phyloP scores from a whole-genome alignment of 352 stramenopile species.

The Globisporangium nagaii region DNA sequence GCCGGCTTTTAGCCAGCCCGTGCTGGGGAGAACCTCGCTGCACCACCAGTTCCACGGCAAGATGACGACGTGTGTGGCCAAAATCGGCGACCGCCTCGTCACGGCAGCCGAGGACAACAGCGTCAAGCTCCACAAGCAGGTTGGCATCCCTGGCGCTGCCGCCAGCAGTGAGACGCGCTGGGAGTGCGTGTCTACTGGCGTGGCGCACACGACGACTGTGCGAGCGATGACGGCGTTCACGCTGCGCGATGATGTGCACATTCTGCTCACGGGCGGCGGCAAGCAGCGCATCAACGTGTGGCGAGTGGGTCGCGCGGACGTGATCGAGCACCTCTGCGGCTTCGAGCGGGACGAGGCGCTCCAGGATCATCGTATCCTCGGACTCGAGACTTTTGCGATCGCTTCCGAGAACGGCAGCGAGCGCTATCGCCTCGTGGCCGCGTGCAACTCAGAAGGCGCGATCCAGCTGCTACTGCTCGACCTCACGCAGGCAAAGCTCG shows the following conservation, averaged over 20 bases:
- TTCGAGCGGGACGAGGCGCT: slow-evolving; percentile 48
- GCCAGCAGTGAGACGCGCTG: slow-evolving; percentile 15
- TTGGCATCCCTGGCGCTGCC: neutral
- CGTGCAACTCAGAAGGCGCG: slow-evolving; percentile 74
- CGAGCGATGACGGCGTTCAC: slow-evolving; percentile 52
- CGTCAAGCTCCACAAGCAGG: slow-evolving; percentile 57
- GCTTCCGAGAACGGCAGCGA: slow-evolving; percentile 5
- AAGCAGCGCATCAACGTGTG: slow-evolving; percentile 82
- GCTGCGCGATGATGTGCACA: slow-evolving; percentile 24
- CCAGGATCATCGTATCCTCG: slow-evolving; percentile 84
- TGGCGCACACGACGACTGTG: slow-evolving; percentile 80
- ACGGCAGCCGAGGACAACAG: slow-evolving; percentile 82
- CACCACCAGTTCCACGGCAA: slow-evolving; percentile 69
- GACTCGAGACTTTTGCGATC: slow-evolving; percentile 51
- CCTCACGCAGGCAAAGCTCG: slow-evolving; percentile 15
- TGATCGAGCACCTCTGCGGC: slow-evolving; percentile 54
- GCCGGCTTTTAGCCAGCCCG: neutral
- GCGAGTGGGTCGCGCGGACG: slow-evolving; percentile 31
- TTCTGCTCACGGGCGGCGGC: slow-evolving; percentile 69
- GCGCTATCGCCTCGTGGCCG: slow-evolving; percentile 43
- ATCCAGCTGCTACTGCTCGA: slow-evolving; percentile 63
- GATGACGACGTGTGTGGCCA: slow-evolving; percentile 63
- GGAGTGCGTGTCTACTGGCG: slow-evolving; percentile 41
- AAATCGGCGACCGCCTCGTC: slow-evolving; percentile 44
- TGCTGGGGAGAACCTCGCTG: slow-evolving; percentile 36